phyloP scores from a whole-genome alignment of 805 yeast species.

The Myxozyma kluyveri region DNA sequence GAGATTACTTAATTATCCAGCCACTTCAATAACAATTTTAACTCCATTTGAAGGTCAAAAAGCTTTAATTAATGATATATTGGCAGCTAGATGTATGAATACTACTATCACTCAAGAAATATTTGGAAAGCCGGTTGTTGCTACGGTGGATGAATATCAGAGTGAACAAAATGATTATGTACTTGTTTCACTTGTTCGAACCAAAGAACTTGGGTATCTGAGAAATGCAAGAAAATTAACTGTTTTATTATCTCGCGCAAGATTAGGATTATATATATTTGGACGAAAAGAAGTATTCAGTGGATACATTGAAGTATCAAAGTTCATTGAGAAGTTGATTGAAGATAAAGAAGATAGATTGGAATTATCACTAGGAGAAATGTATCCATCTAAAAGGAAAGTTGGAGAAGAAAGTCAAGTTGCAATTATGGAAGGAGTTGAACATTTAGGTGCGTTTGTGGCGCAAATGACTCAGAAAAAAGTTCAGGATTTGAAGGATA shows the following conservation, averaged over 20 bases:
- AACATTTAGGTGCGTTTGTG: slow-evolving; percentile 38
- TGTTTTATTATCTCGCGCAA: slow-evolving; percentile 37
- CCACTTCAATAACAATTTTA: slow-evolving; percentile 42
- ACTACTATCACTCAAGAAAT: slow-evolving; percentile 15
- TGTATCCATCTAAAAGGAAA: slow-evolving; percentile 30
- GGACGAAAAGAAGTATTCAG: slow-evolving; percentile 32
- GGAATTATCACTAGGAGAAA: slow-evolving; percentile 36
- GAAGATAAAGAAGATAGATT: slow-evolving; percentile 24
- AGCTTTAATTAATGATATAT: slow-evolving; percentile 45
- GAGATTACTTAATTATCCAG: slow-evolving; percentile 46
- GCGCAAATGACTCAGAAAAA: slow-evolving; percentile 37
- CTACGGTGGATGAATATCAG: slow-evolving; percentile 36
- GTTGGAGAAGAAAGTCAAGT: slow-evolving; percentile 13
- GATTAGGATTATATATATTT: slow-evolving; percentile 40
- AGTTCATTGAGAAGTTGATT: slow-evolving; percentile 17
- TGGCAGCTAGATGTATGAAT: slow-evolving; percentile 36
- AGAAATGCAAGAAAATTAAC: slow-evolving; percentile 32
- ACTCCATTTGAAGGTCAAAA: slow-evolving; percentile 45
- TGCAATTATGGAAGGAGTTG: slow-evolving; percentile 35
- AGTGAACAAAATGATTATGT: slow-evolving; percentile 38
- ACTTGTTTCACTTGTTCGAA: slow-evolving; percentile 42
- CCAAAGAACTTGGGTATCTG: slow-evolving; percentile 34
- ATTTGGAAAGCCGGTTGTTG: slow-evolving; percentile 38
- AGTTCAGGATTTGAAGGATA: slow-evolving; percentile 14
- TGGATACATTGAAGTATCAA: slow-evolving; percentile 14